Base-by-base conservation (phyloP, 2,329 filamentous ascomycete genomes). In the Incumbomyces lentus region DNA sequence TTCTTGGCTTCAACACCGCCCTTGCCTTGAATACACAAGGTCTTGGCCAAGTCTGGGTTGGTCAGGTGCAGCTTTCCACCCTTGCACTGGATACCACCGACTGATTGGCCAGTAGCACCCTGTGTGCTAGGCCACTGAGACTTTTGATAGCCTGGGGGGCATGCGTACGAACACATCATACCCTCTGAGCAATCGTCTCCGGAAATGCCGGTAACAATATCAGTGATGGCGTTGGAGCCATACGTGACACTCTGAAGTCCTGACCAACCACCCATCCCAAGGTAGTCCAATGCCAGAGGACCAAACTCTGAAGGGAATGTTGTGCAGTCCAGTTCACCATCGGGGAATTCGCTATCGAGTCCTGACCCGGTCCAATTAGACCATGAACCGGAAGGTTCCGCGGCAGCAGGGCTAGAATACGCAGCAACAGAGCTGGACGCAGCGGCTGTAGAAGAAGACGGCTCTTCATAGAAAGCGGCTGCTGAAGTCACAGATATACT, bases 91-190 rank as follows among this genome's bases (percentile, higher is more conserved):
- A 96, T 68, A 56, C 92, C 92, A 64, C 92, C 92, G 46, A 95
- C 75, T 18, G 89, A 95, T 72, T 96, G 80, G 52, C 82, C 82
- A 43, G 79, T 86, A 32, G 72, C 60, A 47, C 90, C 92, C 71
- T 96, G 92, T 30, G 75, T 72, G 1, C 62, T 57, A 39, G 92
- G 87, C 84, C 88, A 96, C 63, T 96, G 90, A 2, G 83, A 76
- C 77, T 95, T 95, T 65, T 92, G 81, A 67, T 92, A 94, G 38
- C 90, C 90, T 22, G 81, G 68, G n/a, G 86, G 84, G 72, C 92
- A 98, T 47, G 86, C 81, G 61, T 96, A 96, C 1, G 89, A 94
- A 74, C 90, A 95, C 74, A 89, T 88, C 49, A 72, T 68, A 40
- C 79, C 81, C 8, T 71, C 58, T 7, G 59, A 63, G 68, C 86